phyloP scores from a whole-genome alignment of 371 early-diverging fungal species.

The Umbelopsis sp. region DNA sequence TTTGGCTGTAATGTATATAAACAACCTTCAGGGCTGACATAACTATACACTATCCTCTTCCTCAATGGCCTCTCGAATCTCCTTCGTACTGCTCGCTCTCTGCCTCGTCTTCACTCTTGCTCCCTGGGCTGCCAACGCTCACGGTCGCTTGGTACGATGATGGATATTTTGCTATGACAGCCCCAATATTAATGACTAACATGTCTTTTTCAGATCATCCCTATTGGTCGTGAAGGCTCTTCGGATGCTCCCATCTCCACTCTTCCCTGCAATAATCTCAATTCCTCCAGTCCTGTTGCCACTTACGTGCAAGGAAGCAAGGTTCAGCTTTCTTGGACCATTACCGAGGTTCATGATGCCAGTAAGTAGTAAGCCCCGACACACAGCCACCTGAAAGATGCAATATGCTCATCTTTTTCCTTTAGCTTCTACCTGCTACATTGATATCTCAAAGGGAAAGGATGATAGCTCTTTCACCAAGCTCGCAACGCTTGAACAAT shows the following conservation, averaged over 20 bases:
- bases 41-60: neutral
- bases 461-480: conserved; percentile 3
- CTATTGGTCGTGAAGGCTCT: conserved; percentile 19
- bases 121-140: conserved; percentile 1
- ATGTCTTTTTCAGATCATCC: neutral
- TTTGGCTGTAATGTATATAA: neutral
- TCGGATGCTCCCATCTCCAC: conserved; percentile 16
- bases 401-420: neutral
- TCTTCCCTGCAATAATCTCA: conserved; percentile 2
- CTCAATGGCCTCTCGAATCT: neutral
- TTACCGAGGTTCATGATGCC: conserved; percentile 14
- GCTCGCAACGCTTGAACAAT: conserved; percentile 11
- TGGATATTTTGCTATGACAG: neutral
- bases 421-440: conserved; percentile 16
- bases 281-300: neutral
- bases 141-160: conserved; percentile 17
- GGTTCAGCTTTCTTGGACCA: neutral
- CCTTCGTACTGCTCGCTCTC: conserved; percentile 4
- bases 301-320: conserved; percentile 2
- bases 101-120: neutral
- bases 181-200: neutral
- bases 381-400: neutral
- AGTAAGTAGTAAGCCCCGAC: neutral
- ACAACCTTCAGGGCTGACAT: neutral
- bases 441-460: neutral